Percentiles rank a stretch among this genome's conserved stretches.
Conservation (phyloP, 2,329 filamentous ascomycete species). For the Alternaria tenuissima region DNA sequence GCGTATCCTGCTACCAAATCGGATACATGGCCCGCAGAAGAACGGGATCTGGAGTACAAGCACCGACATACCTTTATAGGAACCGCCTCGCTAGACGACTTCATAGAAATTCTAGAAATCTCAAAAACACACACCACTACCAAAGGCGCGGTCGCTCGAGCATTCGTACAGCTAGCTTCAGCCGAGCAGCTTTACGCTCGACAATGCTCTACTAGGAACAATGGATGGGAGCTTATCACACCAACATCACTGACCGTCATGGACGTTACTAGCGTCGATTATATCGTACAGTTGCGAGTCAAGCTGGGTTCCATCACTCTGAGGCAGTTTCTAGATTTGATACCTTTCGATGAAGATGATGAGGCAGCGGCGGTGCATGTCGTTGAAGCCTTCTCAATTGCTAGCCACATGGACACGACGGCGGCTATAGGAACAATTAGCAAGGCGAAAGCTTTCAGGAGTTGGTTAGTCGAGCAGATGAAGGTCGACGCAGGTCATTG, state of each 20-base stretch:
- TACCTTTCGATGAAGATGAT: slow-evolving; percentile 26
- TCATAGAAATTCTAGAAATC: slow-evolving; percentile 33
- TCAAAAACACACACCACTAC: slow-evolving; percentile 17
- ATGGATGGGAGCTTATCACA: slow-evolving; percentile 37
- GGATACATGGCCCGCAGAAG: slow-evolving; percentile 10
- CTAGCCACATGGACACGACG: slow-evolving; percentile 29
- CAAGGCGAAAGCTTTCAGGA: slow-evolving; percentile 32
- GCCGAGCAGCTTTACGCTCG: slow-evolving; percentile 36
- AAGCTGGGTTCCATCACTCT: slow-evolving; percentile 37
- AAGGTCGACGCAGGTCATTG: neutral
- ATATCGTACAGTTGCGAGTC: slow-evolving; percentile 28
- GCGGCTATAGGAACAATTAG: slow-evolving; percentile 8
- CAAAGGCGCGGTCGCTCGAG: slow-evolving; percentile 22
- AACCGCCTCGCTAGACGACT: slow-evolving; percentile 37
- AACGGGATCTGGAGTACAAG: slow-evolving; percentile 39
- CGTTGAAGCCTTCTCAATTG: slow-evolving; percentile 36
- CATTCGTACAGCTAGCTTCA: slow-evolving; percentile 31
- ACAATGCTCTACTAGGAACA: slow-evolving; percentile 19
- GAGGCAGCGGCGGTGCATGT: slow-evolving; percentile 18
- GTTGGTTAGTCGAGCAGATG: slow-evolving; percentile 24
- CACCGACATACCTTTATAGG: slow-evolving; percentile 45
- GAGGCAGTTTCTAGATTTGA: slow-evolving; percentile 29
- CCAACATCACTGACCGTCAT: slow-evolving; percentile 23
- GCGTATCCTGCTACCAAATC: neutral
- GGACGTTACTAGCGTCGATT: slow-evolving; percentile 26